phyloP scores from a whole-genome alignment of 805 yeast species.

The Starmerella geochares region DNA sequence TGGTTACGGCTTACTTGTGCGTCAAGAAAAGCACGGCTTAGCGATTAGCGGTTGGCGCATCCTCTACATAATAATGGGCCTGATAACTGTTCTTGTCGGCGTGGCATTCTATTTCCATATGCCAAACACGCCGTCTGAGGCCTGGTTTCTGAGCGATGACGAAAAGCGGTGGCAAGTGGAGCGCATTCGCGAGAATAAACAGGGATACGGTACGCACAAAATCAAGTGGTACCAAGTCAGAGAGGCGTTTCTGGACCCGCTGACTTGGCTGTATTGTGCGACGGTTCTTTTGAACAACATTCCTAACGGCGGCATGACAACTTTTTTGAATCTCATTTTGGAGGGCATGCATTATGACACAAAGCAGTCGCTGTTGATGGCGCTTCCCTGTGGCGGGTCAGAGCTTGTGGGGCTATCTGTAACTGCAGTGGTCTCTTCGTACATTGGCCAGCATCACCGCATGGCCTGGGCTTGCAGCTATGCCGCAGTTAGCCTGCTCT shows the following conservation, averaged over 20 bases:
- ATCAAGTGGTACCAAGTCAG: conserved; percentile 47
- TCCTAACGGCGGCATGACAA: conserved; percentile 49
- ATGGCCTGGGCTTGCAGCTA: conserved; percentile 13
- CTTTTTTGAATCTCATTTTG: conserved; percentile 40
- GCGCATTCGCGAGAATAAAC: conserved; percentile 45
- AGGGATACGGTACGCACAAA: conserved; percentile 47
- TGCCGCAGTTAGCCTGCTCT: conserved; percentile 11
- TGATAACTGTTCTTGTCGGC: conserved; percentile 46
- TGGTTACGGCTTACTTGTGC: conserved; percentile 24
- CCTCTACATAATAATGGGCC: conserved; percentile 50
- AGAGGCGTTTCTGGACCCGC: conserved; percentile 43
- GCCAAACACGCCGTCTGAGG: conserved; percentile 45
- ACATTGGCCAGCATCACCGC: conserved; percentile 10
- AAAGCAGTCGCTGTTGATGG: conserved; percentile 36
- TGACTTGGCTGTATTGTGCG: conserved; percentile 41
- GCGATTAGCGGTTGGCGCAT: conserved; percentile 48
- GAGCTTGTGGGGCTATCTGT: conserved; percentile 26
- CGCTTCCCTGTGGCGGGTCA: conserved; percentile 39
- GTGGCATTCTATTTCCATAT: conserved; percentile 39
- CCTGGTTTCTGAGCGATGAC: conserved; percentile 32
- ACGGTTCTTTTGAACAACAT: conserved; percentile 37
- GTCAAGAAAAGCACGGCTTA: conserved; percentile 11
- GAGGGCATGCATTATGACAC: conserved; percentile 38
- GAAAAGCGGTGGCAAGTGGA: conserved; percentile 43
- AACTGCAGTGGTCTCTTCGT: conserved; percentile 12